phyloP scores from a whole-genome alignment of 352 stramenopile species.

The Phytophthora melonis region DNA sequence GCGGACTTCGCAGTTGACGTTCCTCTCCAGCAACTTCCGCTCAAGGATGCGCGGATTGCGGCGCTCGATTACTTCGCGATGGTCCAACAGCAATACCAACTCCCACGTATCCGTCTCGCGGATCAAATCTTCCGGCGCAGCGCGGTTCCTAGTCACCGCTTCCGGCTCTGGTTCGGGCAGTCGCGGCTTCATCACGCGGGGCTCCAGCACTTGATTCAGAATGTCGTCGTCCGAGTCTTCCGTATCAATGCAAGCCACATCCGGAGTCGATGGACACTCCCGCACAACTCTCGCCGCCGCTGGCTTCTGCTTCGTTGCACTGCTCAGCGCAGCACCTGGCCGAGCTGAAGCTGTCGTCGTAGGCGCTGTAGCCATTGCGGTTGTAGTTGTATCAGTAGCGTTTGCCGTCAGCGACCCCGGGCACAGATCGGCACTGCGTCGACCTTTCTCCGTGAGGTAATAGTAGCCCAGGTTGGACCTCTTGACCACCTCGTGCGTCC shows the following conservation, averaged over 20 bases:
- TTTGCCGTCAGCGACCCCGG: slow-evolving; percentile 31
- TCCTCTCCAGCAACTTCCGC: slow-evolving; percentile 78
- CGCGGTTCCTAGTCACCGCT: not conserved
- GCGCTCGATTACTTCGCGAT: slow-evolving; percentile 81
- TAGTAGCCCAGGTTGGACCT: slow-evolving; percentile 51
- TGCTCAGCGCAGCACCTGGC: slow-evolving; percentile 1
- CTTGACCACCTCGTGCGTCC: slow-evolving; percentile 66
- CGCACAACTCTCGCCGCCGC: slow-evolving; percentile 3
- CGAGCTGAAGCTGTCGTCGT: not conserved
- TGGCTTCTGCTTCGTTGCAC: not conserved
- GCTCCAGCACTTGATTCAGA: slow-evolving; percentile 1
- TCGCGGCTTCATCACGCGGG: not conserved
- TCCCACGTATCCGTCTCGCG: slow-evolving; percentile 71
- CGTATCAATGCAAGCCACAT: slow-evolving; percentile 49
- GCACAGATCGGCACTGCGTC: slow-evolving; percentile 59
- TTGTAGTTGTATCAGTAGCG: not conserved
- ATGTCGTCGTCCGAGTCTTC: slow-evolving; percentile 53
- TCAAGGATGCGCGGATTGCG: slow-evolving; percentile 81
- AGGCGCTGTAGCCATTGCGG: not conserved
- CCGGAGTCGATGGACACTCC: slow-evolving; percentile 16
- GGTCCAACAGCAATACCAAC: slow-evolving; percentile 83
- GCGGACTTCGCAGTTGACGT: slow-evolving; percentile 86
- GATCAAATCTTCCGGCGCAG: slow-evolving; percentile 29
- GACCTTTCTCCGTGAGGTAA: slow-evolving; percentile 68
- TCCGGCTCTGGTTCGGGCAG: slow-evolving; percentile 33